Percentiles rank a stretch among this genome's conserved stretches.
Evolutionary conservation across 164 flowering plant genomes (phyloP).

Genomic region (Sextonia rubra): DNA sequence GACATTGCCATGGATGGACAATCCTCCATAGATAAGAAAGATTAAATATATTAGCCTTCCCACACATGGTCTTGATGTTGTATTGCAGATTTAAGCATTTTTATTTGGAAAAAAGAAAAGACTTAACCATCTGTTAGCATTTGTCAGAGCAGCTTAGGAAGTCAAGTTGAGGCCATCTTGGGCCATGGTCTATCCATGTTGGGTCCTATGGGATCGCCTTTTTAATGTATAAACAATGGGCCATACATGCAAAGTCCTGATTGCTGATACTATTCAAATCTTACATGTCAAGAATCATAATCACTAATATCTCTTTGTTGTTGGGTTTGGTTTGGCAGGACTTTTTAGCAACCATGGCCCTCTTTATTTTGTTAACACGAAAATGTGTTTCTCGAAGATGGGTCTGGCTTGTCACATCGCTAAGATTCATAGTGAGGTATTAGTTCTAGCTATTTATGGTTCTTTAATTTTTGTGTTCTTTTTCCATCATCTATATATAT

Average conservation of each 20-base stretch:
- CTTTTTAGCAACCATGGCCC: slow-evolving; percentile 98
- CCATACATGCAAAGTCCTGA: neutral
- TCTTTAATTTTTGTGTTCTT: neutral
- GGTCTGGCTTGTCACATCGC: slow-evolving; percentile 96
- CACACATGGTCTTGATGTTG: neutral
- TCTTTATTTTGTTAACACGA: slow-evolving; percentile 77
- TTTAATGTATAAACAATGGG: neutral
- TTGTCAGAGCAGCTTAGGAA: neutral
- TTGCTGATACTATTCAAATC: neutral
- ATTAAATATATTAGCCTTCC: neutral
- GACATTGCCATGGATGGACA: neutral
- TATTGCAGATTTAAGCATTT: neutral
- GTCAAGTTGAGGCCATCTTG: neutral
- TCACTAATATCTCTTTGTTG: neutral
- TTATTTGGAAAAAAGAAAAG: too few relatives aligned
- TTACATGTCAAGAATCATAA: neutral
- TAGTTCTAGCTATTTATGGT: neutral
- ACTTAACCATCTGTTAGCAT: too few relatives aligned
- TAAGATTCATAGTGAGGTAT: slow-evolving; percentile 97
- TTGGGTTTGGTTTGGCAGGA: slow-evolving; percentile 39
- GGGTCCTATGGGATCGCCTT: neutral
- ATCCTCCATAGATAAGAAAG: neutral
- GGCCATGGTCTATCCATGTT: neutral
- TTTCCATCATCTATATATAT: neutral
- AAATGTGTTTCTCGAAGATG: slow-evolving; percentile 79